Conservation (phyloP, 352 stramenopile genomes). For the Globisporangium spiculum region DNA sequence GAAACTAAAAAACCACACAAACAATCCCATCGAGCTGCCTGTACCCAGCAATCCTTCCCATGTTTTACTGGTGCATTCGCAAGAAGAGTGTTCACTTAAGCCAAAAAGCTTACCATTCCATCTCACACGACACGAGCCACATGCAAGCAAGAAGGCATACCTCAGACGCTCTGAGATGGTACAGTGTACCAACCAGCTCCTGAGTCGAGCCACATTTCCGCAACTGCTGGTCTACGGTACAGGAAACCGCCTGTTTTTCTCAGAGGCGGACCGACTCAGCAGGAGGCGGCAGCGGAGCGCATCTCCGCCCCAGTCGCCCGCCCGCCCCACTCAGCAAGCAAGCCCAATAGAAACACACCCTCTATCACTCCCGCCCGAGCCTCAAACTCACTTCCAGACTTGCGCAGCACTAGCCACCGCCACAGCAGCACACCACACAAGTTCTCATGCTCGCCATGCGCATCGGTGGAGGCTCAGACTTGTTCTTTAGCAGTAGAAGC, state of each 20-base stretch:
- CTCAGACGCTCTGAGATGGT: background rate
- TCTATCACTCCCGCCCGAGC: background rate
- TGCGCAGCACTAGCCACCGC: background rate
- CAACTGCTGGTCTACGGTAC: background rate
- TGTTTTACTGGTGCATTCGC: background rate
- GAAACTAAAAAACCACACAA: background rate
- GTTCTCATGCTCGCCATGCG: constrained; percentile 2
- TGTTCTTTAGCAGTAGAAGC: background rate
- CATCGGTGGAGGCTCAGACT: background rate
- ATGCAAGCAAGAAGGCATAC: background rate
- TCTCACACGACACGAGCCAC: background rate
- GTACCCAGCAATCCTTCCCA: background rate
- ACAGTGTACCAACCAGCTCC: constrained; percentile 1
- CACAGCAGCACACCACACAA: background rate
- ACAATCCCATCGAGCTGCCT: background rate
- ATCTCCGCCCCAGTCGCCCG: background rate
- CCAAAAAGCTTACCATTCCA: background rate
- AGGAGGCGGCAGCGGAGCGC: background rate
- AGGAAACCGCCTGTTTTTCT: constrained; percentile 11
- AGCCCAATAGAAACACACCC: background rate
- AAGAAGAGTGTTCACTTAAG: background rate
- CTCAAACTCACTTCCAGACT: constrained; percentile 9
- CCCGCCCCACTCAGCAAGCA: background rate
- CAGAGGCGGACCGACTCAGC: constrained; percentile 15
- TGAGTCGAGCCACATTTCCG: constrained; percentile 9